A percentile compares a stretch with the other conserved stretches of the same genome.
Evolutionary conservation across 208 protist genomes (phyloP).

Genomic region (Wallacemonas sp.): DNA sequence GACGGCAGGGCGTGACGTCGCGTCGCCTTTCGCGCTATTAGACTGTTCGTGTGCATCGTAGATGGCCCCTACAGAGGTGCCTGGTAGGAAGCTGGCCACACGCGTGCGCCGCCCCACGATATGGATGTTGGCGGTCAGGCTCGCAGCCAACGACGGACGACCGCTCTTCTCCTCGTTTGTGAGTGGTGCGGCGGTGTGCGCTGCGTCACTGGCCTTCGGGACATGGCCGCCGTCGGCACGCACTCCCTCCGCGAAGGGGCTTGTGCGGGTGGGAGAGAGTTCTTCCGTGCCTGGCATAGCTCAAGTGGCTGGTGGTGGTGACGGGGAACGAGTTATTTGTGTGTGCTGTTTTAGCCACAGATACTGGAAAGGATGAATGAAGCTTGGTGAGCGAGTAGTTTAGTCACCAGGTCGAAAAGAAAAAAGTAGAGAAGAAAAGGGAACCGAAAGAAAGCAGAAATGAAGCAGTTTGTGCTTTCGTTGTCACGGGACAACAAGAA

Average conservation of each 20-base stretch:
- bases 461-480: neutral
- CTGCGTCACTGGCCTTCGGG: neutral
- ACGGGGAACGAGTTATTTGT: too few relatives aligned
- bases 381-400: too few relatives aligned
- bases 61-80: neutral
- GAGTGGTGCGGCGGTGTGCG: neutral
- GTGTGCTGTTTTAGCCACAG: too few relatives aligned
- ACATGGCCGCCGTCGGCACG: neutral
- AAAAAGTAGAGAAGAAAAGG: constrained; percentile 8
- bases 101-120: neutral
- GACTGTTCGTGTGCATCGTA: neutral
- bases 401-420: neutral
- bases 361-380: too few relatives aligned
- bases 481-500: neutral
- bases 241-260: neutral
- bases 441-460: neutral
- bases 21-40: too few relatives aligned
- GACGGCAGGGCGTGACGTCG: too few relatives aligned
- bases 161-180: neutral
- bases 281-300: too few relatives aligned
- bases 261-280: neutral
- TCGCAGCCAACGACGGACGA: neutral
- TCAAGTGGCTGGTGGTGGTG: too few relatives aligned
- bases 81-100: neutral
- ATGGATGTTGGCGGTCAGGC: too few relatives aligned